Percentiles rank a stretch among this genome's conserved stretches.
These are phyloP conservation scores for Eleusine coracana DNA, from an alignment of 176 grass and related monocot genomes.

Conservation along the genomic window DNA sequence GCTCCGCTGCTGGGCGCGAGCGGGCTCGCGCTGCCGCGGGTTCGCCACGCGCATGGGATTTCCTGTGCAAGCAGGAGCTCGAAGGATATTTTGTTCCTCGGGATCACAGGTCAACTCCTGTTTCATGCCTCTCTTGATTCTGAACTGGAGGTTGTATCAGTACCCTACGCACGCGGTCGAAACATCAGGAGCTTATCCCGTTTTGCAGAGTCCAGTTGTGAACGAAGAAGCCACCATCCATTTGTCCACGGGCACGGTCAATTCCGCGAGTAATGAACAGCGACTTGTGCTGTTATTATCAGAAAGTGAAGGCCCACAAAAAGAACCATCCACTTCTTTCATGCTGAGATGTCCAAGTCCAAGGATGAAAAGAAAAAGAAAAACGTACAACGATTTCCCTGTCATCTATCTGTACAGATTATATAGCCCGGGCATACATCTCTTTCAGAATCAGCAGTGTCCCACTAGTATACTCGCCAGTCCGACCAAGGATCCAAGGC, in stretches of 20 bases:
- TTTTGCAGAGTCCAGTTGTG: neutral
- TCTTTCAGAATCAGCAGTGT: neutral
- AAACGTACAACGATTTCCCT: neutral
- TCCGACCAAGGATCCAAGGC: neutral
- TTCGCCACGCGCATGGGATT: slow-evolving; percentile 45
- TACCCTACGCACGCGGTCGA: neutral
- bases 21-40: neutral
- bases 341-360: neutral
- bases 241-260: neutral
- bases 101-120: neutral
- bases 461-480: too few species aligned
- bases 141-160: neutral
- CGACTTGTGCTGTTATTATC: neutral
- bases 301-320: neutral
- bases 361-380: neutral
- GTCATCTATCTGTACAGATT: neutral
- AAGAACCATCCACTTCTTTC: neutral
- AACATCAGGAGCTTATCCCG: neutral
- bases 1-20: slow-evolving; percentile 3
- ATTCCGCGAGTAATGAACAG: neutral
- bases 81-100: neutral
- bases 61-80: slow-evolving; percentile 12
- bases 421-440: neutral
- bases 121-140: neutral
- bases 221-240: neutral